phyloP scores from a whole-genome alignment of 331 rosid genomes.

The Pyracantha coccinea region DNA sequence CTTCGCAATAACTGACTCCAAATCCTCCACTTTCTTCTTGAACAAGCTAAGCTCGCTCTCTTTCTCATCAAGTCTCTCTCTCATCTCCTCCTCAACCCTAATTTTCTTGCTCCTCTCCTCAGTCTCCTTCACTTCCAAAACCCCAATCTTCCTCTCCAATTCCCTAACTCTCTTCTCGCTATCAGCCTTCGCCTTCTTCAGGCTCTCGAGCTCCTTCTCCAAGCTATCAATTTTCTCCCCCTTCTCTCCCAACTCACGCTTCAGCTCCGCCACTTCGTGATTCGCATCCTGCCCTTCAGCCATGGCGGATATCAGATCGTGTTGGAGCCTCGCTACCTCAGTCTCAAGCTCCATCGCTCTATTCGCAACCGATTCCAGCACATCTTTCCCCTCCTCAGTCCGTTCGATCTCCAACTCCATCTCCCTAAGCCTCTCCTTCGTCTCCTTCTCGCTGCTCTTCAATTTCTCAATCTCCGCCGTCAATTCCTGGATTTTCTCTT shows the following conservation, averaged over 20 bases:
- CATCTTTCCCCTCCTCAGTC: constrained; percentile 32
- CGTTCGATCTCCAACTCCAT: constrained; percentile 39
- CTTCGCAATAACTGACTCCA: constrained; percentile 28
- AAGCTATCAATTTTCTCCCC: constrained; percentile 37
- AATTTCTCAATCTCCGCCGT: constrained; percentile 39
- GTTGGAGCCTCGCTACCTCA: constrained; percentile 69
- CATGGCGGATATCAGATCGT: constrained; percentile 43
- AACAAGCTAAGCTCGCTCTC: constrained; percentile 42
- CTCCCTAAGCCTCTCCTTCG: constrained; percentile 40
- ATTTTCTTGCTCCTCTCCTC: constrained; percentile 83
- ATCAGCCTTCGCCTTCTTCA: constrained; percentile 46
- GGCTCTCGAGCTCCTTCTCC: constrained; percentile 44
- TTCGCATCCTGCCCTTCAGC: constrained; percentile 39
- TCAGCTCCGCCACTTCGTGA: constrained; percentile 38
- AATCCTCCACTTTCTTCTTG: constrained; percentile 32
- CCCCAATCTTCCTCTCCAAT: constrained; percentile 73
- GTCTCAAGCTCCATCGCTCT: constrained; percentile 76
- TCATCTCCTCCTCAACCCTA: constrained; percentile 74
- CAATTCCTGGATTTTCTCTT: constrained; percentile 41
- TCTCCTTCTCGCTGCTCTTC: constrained; percentile 28
- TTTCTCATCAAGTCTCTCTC: constrained; percentile 54
- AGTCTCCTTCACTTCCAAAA: constrained; percentile 65
- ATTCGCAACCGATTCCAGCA: constrained; percentile 36
- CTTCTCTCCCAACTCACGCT: constrained; percentile 35
- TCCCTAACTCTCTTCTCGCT: constrained; percentile 56